Evolutionary conservation across 352 stramenopile genomes (phyloP), one percentile per base, ranked within the genome.

Genomic region (Discostella stelligera): DNA sequence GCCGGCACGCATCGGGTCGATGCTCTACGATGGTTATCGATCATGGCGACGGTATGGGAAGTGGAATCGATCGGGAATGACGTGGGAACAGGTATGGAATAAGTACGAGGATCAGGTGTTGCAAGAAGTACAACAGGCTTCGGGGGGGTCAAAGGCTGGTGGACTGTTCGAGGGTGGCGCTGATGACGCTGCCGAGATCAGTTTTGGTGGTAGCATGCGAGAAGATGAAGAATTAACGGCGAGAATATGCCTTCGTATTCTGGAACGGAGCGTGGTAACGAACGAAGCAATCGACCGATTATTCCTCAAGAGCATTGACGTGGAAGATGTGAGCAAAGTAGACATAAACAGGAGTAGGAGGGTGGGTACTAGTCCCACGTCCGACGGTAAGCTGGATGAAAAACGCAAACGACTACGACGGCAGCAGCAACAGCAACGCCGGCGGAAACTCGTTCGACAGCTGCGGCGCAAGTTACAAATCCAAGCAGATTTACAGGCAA

Each of bases 11-110:
- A 63, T 95, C 11, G 70, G 82, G 14, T 87, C 90, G 16, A 82
- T 80, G 50, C 37, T 92, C 2, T 95, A 93, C 70, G 92, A 96
- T 79, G 92, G 92, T 39, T 89, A 93, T 75, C 80, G 92, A 14
- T 77, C 88, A 49, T 88, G 89, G 27, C 73, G 77, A 59, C 69
- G 74, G 5, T 95, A 89, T 82, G 91, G 86, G 8, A 81, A 80
- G 30, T 94, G 89, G 73, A 79, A 86, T 62, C 37, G 56, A 23
- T 49, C 74, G n/a, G 91, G 91, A 6, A 91, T 94, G 88, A 87
- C 80, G 10, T 96, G 92, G 75, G 80, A 93, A 37, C 89, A 95
- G 71, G 49, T 96, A 10, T 95, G 89, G 86, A 77, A 86, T 11
- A 96, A 96, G 78, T 96, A 96, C 69, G 82, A 93, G 64, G 53